A percentile compares a stretch with the other conserved stretches of the same genome.
Evolutionary conservation across 2,329 filamentous ascomycete genomes (phyloP).

Genomic region (Aspergillus nomiae): DNA sequence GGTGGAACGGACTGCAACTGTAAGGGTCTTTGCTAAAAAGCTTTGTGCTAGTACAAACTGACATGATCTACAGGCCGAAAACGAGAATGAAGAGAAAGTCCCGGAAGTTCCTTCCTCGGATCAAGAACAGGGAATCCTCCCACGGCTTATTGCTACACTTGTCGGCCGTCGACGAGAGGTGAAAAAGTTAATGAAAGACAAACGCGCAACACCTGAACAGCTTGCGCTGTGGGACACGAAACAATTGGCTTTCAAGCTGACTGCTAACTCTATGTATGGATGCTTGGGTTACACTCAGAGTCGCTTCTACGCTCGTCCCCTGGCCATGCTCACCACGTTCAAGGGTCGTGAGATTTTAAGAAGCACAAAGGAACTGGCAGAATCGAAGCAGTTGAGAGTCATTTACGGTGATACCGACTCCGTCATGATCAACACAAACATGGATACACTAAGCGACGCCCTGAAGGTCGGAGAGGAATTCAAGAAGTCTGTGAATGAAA

Average conservation of each 20-base stretch:
- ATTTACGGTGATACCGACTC: conserved; percentile 99
- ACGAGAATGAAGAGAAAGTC: conserved; percentile 81
- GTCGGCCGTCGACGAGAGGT: conserved; percentile 88
- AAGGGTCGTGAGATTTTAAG: conserved; percentile 97
- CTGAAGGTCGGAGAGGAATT: conserved; percentile 92
- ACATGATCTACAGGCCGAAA: conserved; percentile 44
- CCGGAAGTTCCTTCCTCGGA: conserved; percentile 77
- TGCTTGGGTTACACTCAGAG: conserved; percentile 97
- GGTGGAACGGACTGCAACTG: conserved; percentile 73
- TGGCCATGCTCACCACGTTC: conserved; percentile 93
- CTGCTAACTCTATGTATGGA: conserved; percentile 99
- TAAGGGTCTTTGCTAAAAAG: conserved; percentile 47
- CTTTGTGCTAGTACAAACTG: conserved; percentile 5
- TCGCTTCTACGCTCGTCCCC: conserved; percentile 91
- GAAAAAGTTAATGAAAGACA: conserved; percentile 96
- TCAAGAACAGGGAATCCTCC: conserved; percentile 81
- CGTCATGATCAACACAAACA: conserved; percentile 99
- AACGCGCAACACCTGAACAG: conserved; percentile 79
- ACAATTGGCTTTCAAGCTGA: conserved; percentile 93
- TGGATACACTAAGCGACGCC: conserved; percentile 87
- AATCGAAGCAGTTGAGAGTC: conserved; percentile 86
- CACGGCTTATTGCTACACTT: conserved; percentile 86
- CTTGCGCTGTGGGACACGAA: conserved; percentile 97
- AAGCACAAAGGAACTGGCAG: conserved; percentile 93
- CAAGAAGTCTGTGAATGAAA: conserved; percentile 91